Evolutionary conservation across 2,329 filamentous ascomycete genomes (phyloP).

Genomic region (Aspergillus persii): DNA sequence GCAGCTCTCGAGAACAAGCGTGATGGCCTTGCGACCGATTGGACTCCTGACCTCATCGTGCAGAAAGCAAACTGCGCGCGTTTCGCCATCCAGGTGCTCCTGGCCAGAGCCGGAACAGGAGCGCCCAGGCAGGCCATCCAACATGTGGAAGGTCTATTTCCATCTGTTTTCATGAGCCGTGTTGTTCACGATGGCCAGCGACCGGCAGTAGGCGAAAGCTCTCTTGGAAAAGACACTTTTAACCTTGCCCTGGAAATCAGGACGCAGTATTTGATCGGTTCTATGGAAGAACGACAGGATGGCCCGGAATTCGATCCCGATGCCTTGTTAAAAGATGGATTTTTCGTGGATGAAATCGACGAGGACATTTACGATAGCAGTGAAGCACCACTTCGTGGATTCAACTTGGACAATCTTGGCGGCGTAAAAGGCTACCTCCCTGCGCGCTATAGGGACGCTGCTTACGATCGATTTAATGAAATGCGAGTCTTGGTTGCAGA

Average conservation of each 20-base stretch:
- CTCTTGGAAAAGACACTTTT: constrained; percentile 44
- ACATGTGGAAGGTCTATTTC: constrained; percentile 34
- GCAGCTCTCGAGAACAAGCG: constrained; percentile 19
- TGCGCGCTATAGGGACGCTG: constrained; percentile 29
- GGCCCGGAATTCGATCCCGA: constrained; percentile 39
- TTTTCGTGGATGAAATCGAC: constrained; percentile 31
- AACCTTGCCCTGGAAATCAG: constrained; percentile 53
- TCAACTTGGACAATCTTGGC: constrained; percentile 33
- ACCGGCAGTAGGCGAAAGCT: constrained; percentile 36
- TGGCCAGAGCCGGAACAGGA: constrained; percentile 24
- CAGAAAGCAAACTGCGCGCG: constrained; percentile 44
- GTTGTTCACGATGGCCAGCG: constrained; percentile 19
- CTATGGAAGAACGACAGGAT: constrained; percentile 35
- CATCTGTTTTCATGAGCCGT: constrained; percentile 33
- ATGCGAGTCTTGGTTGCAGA: constrained; percentile 38
- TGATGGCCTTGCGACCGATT: constrained; percentile 19
- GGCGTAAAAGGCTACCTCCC: constrained; percentile 40
- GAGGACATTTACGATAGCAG: constrained; percentile 14
- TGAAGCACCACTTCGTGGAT: constrained; percentile 23
- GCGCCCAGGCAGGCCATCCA: constrained; percentile 22
- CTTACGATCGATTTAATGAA: constrained; percentile 38
- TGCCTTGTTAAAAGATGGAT: constrained; percentile 40
- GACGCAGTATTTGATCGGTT: constrained; percentile 54
- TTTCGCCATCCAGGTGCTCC: constrained; percentile 41
- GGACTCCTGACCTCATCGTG: constrained; percentile 39